Conservation (phyloP, 78 protist species). For the Emiliania huxleyi region DNA sequence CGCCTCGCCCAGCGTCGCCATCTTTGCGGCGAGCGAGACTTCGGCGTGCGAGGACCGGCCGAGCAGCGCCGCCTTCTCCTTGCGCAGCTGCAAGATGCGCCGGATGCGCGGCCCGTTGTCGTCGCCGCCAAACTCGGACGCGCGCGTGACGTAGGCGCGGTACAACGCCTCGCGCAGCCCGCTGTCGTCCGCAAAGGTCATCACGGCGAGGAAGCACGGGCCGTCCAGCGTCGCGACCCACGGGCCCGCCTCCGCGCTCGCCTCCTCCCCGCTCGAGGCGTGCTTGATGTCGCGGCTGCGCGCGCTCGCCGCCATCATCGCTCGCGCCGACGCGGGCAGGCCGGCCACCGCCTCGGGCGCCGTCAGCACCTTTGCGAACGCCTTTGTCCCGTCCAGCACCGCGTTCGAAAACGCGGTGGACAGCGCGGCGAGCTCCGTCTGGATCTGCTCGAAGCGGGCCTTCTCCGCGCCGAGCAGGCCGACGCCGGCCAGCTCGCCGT, state of each 20-base stretch:
- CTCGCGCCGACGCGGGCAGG: background rate
- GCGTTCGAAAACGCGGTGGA: background rate
- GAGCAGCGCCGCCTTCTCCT: background rate
- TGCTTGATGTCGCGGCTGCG: too few species aligned
- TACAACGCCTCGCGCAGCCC: background rate
- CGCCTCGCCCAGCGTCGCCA: background rate
- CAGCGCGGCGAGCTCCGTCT: background rate
- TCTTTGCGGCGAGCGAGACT: background rate
- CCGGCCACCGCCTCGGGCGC: background rate
- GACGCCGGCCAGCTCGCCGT: background rate
- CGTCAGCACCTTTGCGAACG: background rate
- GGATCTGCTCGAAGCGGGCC: background rate
- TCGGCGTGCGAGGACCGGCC: background rate
- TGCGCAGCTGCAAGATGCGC: background rate
- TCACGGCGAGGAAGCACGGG: conserved; percentile 1
- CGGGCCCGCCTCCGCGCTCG: conserved; percentile 7
- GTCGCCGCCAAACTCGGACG: too few species aligned
- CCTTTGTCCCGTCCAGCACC: conserved; percentile 36
- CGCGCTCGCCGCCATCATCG: background rate
- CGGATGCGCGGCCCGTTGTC: background rate
- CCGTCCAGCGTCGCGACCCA: background rate
- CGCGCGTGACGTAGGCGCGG: background rate
- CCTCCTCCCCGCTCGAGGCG: background rate
- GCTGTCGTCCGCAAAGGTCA: background rate
- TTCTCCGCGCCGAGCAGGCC: background rate